Evolutionary conservation across 371 early-diverging fungal species (phyloP).

Genomic region (Syncephalastrum racemosum): DNA sequence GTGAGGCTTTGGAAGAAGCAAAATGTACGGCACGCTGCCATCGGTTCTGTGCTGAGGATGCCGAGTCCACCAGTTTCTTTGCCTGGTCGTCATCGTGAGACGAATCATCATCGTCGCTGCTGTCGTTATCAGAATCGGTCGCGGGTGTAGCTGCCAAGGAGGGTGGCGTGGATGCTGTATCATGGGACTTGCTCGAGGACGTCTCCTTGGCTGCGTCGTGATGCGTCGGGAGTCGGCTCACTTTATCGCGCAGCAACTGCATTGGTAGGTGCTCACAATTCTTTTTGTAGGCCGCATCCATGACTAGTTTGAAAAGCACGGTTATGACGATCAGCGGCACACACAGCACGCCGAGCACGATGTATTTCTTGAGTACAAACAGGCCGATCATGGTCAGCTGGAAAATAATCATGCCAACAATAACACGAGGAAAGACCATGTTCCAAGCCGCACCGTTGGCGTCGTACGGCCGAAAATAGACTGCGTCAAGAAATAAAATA

Average conservation of each 20-base stretch:
- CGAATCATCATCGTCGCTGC: background rate
- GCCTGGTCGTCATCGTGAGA: too few species aligned
- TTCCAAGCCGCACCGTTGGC: constrained; percentile 80
- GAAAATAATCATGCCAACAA: constrained; percentile 78
- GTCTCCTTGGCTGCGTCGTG: too few species aligned
- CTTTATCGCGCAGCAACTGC: constrained; percentile 30
- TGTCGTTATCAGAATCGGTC: background rate
- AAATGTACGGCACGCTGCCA: constrained; percentile 29
- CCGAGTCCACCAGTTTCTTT: too few species aligned
- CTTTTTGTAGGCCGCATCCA: constrained; percentile 47
- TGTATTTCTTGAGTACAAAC: constrained; percentile 52
- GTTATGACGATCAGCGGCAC: constrained; percentile 52
- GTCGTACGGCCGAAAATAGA: constrained; percentile 86
- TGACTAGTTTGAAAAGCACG: constrained; percentile 45
- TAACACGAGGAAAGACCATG: constrained; percentile 74
- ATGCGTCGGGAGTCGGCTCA: constrained; percentile 16
- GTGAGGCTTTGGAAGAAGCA: constrained; percentile 11
- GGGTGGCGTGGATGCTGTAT: too few species aligned
- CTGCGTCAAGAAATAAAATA: constrained; percentile 13
- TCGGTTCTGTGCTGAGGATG: constrained; percentile 9
- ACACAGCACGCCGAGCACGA: constrained; percentile 36
- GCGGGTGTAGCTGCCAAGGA: too few species aligned
- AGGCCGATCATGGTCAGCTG: constrained; percentile 84
- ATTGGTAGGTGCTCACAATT: constrained; percentile 46
- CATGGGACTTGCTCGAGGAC: too few species aligned